Evolutionary conservation across 2,329 filamentous ascomycete genomes (phyloP), one percentile per base, ranked within the genome.

Genomic region (Myriosclerotinia scirpicola): DNA sequence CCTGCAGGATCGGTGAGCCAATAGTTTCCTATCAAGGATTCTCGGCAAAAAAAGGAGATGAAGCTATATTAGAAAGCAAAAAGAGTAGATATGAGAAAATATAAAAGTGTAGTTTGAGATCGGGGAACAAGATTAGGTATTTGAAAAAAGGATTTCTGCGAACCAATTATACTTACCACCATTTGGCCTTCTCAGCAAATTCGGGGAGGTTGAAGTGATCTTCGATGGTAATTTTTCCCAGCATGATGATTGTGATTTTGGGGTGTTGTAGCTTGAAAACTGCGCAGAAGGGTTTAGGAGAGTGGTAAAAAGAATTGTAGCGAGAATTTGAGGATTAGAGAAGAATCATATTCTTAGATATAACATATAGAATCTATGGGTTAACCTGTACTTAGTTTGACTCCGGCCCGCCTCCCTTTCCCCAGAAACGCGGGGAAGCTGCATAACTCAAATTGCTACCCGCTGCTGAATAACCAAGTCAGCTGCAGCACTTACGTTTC

Each of bases 101-200:
- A 34, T 34, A 5, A 6, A 34, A 5, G 30, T 34, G 30, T 5
- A 34, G 30, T 34, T 34, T 34, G 30, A 34, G 30, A 34, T 34
- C 30, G 30, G 30, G 2, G 30, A 3, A 34, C 30, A 2, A 4
- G 5, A 34, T 34, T 4, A 34, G 2, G 6, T 5, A 34, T 34
- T 34, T 3, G 30, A 4, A 6, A 34, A 34, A 34, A 34, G 5
- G 30, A 34, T 5, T 34, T 34, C 30, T 34, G 30, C 5, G 30
- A 6, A 34, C 30, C 30, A 34, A 34, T 34, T 2, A 34, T 5
- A 6, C 30, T 34, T 34, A 34, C 30, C 85, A 87, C 84, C 85
- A 87, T 71, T 79, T 78, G 44, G 44, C 44, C 44, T 48, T 48
- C n/a, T 48, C 85, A 55, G 82, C 79, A 69, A 87, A 81, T 6